These are phyloP conservation scores for Nadsonia fulvescens DNA, from an alignment of 805 yeast genomes.

Conservation along the genomic window DNA sequence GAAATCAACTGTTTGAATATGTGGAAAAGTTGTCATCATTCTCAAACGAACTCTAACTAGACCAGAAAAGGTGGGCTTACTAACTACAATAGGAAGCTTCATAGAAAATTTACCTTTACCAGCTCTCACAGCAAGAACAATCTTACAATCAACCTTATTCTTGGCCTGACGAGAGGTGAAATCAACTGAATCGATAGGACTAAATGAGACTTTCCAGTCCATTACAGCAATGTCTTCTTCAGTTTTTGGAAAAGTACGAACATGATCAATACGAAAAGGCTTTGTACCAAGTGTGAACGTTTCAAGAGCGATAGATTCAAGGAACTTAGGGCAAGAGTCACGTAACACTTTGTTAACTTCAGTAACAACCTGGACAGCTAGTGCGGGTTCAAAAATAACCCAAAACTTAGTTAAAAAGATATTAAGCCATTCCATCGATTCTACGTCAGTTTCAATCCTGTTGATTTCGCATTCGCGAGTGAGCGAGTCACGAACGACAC, in stretches of 20 bases:
- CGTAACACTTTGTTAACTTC: constrained; percentile 75
- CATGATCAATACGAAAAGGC: constrained; percentile 84
- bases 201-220: constrained; percentile 91
- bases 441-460: constrained; percentile 73
- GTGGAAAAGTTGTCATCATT: constrained; percentile 85
- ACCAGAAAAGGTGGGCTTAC: constrained; percentile 62
- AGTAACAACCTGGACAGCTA: constrained; percentile 70
- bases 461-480: constrained; percentile 73
- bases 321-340: constrained; percentile 65
- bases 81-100: constrained; percentile 60
- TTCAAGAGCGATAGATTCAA: constrained; percentile 72
- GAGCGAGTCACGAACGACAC: constrained; percentile 54
- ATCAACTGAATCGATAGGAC: constrained; percentile 81
- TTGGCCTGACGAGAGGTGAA: constrained; percentile 70
- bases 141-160: constrained; percentile 66
- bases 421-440: constrained; percentile 92
- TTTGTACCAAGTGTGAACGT: constrained; percentile 85
- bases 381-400: constrained; percentile 76
- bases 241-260: constrained; percentile 81
- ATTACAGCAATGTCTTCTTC: constrained; percentile 84
- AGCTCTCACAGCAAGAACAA: constrained; percentile 58
- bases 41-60: constrained; percentile 65
- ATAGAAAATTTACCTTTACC: constrained; percentile 50
- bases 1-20: constrained; percentile 75
- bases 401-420: constrained; percentile 80